These are phyloP conservation scores for Quercus phellos DNA, from an alignment of 331 rosid genomes.

Conservation along the genomic window DNA sequence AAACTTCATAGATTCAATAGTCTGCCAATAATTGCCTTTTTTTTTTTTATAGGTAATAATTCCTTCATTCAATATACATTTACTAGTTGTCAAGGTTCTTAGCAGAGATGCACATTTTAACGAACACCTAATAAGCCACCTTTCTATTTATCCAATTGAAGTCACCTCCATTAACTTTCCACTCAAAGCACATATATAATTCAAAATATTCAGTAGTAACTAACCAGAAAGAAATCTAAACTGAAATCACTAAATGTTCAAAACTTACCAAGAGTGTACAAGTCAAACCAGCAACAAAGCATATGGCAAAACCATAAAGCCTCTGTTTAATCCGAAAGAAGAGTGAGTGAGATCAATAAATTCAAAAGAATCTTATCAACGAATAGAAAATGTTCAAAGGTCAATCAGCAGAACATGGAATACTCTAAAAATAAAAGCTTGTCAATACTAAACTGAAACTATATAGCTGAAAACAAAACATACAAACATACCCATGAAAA, in stretches of 20 bases:
- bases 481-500: not conserved
- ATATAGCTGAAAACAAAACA: not conserved
- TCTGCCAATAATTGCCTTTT: not conserved
- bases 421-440: not conserved
- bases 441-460: not conserved
- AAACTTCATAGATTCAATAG: not conserved
- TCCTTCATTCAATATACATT: not conserved
- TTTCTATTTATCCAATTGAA: not conserved
- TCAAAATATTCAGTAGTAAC: not conserved
- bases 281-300: constrained; percentile 78
- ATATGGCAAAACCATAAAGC: constrained; percentile 79
- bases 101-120: not conserved
- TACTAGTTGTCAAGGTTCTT: not conserved
- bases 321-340: constrained; percentile 53
- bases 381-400: not conserved
- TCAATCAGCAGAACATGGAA: constrained; percentile 3
- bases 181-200: not conserved
- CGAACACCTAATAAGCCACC: not conserved
- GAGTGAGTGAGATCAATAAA: constrained; percentile 21
- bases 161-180: not conserved
- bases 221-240: not conserved
- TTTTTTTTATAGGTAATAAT: not conserved
- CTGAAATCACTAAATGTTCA: not conserved
- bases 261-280: constrained; percentile 77
- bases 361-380: not conserved